phyloP scores from a whole-genome alignment of 139 green algal species.

The Chlorella sp. region DNA sequence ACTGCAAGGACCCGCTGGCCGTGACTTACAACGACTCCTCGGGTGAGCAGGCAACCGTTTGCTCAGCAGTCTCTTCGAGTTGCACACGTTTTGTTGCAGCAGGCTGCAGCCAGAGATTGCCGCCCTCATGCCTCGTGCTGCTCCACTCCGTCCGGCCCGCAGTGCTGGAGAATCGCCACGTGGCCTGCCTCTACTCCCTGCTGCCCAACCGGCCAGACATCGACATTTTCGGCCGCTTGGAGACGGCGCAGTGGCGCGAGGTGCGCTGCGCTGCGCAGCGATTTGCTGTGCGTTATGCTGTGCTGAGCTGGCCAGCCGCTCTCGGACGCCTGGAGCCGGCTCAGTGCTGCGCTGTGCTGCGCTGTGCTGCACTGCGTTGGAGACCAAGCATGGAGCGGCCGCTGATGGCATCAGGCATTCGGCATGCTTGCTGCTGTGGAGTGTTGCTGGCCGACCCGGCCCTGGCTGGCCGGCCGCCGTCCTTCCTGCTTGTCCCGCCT shows the following conservation, averaged over 20 bases:
- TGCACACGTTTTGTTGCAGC: too few relatives aligned
- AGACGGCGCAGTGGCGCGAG: slow-evolving; percentile 52
- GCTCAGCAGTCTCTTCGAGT: too few relatives aligned
- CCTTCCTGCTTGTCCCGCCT: not conserved
- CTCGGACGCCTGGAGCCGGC: too few relatives aligned
- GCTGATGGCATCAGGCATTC: too few relatives aligned
- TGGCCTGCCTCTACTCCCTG: slow-evolving; percentile 57
- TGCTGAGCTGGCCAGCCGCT: too few relatives aligned
- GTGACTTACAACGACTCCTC: slow-evolving; percentile 71
- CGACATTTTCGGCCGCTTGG: slow-evolving; percentile 51
- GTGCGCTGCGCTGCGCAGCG: not conserved
- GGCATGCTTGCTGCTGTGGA: not conserved
- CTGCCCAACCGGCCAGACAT: slow-evolving; percentile 29
- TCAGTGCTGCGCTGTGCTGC: too few relatives aligned
- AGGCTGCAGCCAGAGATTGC: too few relatives aligned
- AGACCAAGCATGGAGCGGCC: too few relatives aligned
- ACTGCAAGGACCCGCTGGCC: slow-evolving; percentile 50
- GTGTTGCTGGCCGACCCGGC: not conserved
- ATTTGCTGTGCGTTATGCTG: too few relatives aligned
- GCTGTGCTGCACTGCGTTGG: too few relatives aligned
- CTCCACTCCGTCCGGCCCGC: not conserved
- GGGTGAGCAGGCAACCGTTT: not conserved
- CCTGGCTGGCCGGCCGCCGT: not conserved
- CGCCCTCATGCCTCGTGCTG: too few relatives aligned
- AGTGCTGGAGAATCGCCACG: slow-evolving; percentile 63